A percentile compares a stretch with the other conserved stretches of the same genome.
These are phyloP conservation scores for Podila minutissima DNA, from an alignment of 192 early-diverging fungal species.

Conservation along the genomic window DNA sequence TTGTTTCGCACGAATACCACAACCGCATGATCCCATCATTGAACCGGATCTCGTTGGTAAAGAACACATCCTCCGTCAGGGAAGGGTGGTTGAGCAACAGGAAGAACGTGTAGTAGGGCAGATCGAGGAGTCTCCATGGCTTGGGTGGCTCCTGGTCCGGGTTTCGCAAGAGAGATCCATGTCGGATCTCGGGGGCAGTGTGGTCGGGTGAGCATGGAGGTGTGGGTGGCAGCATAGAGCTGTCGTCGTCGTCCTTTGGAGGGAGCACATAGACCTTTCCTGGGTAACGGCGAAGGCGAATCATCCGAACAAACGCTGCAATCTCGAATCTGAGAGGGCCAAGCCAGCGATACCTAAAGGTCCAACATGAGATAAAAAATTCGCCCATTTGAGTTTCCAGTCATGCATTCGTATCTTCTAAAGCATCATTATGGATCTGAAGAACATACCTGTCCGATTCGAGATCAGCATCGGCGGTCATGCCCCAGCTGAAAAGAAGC, in stretches of 20 bases:
- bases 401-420: too few species aligned
- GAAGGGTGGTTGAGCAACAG: conserved; percentile 21
- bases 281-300: conserved; percentile 38
- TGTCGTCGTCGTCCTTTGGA: conserved; percentile 3
- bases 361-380: not conserved
- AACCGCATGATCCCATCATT: conserved; percentile 47
- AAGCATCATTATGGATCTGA: not conserved
- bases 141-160: conserved; percentile 7
- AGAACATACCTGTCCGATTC: conserved; percentile 61
- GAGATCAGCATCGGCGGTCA: conserved; percentile 68
- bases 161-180: conserved; percentile 9
- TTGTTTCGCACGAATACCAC: conserved; percentile 38
- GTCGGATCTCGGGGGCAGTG: not conserved
- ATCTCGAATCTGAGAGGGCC: conserved; percentile 42
- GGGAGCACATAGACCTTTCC: conserved; percentile 45
- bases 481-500: conserved; percentile 65
- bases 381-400: not conserved
- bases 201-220: conserved; percentile 5
- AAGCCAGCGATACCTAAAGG: conserved; percentile 43
- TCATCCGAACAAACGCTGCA: conserved; percentile 38
- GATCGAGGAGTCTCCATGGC: conserved; percentile 30
- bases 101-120: conserved; percentile 36
- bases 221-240: not conserved
- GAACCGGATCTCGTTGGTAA: conserved; percentile 29
- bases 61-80: conserved; percentile 17